Base-by-base conservation (phyloP, 345 rosid species). In the Atalantia buxifolia region DNA sequence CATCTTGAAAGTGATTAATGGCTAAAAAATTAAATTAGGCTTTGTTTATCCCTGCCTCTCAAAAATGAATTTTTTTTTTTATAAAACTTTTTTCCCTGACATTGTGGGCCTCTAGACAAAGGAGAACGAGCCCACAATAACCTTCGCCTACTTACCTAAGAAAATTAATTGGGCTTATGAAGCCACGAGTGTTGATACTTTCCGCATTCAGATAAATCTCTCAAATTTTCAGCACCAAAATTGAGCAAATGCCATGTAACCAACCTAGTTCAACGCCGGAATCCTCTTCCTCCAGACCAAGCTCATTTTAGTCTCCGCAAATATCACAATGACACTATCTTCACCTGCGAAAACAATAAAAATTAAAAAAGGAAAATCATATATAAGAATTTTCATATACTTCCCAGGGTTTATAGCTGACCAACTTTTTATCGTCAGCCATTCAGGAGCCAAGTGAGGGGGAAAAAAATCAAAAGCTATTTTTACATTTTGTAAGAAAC, bases 281-380 rank as follows among this genome's bases (percentile, higher is more conserved):
- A 65, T 31, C 21, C 40, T 13, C 68, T 31, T 62, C 62, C 4
- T 77, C 55, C 21, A 2, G 63, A n/a, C 5, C 5, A 45, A 12
- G 18, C 18, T 13, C 50, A 45, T 45, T 45, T 3, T 45, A 12
- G 1, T 45, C 18, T 12, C 50, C 3, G 50, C 5, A 45, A 45
- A 2, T 50, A 33, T 79, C 64, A 76, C 35, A 62, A 27, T 13
- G 83, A 22, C 67, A 31, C 67, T 67, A 72, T 21, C 72, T 72
- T 78, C 68, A 38, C 31, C 78, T 72, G 85, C 42, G 60, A 76
- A 16, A 12, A 22, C 7, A 66, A 66, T 6, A 40, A 13, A 72
- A 70, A 30, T n/a, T 3, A 45, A 18, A 63, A 71, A 28, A 0
- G 9, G 6, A 59, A 19, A 14, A 9, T 59, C 59, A 53, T 65